A percentile compares a stretch with the other conserved stretches of the same genome.
Conservation (phyloP, 2,329 filamentous ascomycete genomes). For the Pleurostoma richardsiae region DNA sequence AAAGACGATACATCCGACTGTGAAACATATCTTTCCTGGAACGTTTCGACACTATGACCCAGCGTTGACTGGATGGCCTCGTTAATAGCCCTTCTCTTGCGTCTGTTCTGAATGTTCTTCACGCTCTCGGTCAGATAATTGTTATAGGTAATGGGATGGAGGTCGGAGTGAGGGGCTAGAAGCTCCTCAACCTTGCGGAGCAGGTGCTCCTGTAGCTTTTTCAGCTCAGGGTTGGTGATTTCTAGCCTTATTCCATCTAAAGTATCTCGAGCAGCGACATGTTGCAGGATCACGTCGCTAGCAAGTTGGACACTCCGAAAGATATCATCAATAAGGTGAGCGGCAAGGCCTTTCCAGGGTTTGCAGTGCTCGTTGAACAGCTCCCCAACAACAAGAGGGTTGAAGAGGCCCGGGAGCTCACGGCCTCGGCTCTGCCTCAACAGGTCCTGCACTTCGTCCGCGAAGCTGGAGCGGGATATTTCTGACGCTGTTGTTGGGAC, state of each 20-base stretch:
- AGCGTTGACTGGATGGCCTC: background rate
- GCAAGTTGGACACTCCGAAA: constrained; percentile 11
- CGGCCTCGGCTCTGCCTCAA: constrained; percentile 22
- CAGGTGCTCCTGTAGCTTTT: constrained; percentile 11
- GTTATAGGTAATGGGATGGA: constrained; percentile 35
- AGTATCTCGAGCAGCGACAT: constrained; percentile 8
- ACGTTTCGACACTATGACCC: no score
- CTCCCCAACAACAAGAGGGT: constrained; percentile 24
- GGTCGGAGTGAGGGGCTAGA: constrained; percentile 14
- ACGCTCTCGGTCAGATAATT: constrained; percentile 27
- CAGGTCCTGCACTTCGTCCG: constrained; percentile 15
- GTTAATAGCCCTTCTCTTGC: constrained; percentile 1
- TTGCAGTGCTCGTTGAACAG: constrained; percentile 24
- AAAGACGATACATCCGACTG: no score
- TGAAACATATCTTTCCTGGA: no score
- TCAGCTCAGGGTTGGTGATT: constrained; percentile 6
- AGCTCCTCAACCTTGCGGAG: constrained; percentile 18
- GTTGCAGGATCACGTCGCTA: constrained; percentile 11
- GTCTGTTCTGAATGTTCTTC: constrained; percentile 17
- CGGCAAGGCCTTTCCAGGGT: constrained; percentile 19
- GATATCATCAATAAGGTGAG: constrained; percentile 9
- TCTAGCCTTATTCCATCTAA: no score
- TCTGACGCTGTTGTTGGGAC: background rate
- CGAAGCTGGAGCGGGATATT: constrained; percentile 12
- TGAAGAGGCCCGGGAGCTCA: constrained; percentile 28